Percentiles rank a stretch among this genome's conserved stretches.
phyloP scores from a whole-genome alignment of 352 stramenopile genomes.

The Thalassiosira pacifica region DNA sequence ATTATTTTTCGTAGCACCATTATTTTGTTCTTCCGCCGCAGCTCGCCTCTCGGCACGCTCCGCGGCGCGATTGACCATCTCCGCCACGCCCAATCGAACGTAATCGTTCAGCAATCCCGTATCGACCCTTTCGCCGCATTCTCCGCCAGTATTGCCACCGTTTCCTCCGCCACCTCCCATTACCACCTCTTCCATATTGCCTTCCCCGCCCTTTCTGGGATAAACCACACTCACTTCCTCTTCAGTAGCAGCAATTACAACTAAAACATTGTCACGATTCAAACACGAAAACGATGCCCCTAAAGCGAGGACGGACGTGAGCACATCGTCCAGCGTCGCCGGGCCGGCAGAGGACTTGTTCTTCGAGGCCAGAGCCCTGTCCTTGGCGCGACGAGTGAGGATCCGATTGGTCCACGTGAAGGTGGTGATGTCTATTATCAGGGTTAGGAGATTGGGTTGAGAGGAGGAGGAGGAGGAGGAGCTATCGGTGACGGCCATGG shows the following conservation, averaged over 20 bases:
- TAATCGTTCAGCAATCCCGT: constrained; percentile 54
- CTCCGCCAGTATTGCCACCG: not conserved
- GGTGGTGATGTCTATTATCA: constrained; percentile 79
- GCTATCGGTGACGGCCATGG: too few species aligned
- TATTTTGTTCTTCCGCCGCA: too few species aligned
- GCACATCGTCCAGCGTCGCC: constrained; percentile 74
- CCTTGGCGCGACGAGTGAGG: constrained; percentile 60
- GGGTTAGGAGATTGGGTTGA: constrained; percentile 57
- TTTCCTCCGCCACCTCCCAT: constrained; percentile 11
- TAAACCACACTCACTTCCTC: constrained; percentile 74
- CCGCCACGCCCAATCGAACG: constrained; percentile 66
- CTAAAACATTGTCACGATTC: constrained; percentile 69
- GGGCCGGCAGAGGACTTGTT: constrained; percentile 76
- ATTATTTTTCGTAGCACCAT: too few species aligned
- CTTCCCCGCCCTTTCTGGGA: constrained; percentile 79
- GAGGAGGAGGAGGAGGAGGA: constrained; percentile 28
- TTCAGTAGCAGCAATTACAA: constrained; percentile 78
- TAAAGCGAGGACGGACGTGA: constrained; percentile 67
- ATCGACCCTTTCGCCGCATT: constrained; percentile 48
- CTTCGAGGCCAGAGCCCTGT: constrained; percentile 62
- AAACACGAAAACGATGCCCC: constrained; percentile 56
- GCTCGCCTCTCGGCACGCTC: constrained; percentile 33
- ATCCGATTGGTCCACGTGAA: constrained; percentile 77
- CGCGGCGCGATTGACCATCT: constrained; percentile 66
- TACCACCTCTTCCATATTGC: constrained; percentile 65